Percentiles rank a stretch among this genome's conserved stretches.
Evolutionary conservation across 2,329 filamentous ascomycete species (phyloP).

Genomic region (Fusarium citri): DNA sequence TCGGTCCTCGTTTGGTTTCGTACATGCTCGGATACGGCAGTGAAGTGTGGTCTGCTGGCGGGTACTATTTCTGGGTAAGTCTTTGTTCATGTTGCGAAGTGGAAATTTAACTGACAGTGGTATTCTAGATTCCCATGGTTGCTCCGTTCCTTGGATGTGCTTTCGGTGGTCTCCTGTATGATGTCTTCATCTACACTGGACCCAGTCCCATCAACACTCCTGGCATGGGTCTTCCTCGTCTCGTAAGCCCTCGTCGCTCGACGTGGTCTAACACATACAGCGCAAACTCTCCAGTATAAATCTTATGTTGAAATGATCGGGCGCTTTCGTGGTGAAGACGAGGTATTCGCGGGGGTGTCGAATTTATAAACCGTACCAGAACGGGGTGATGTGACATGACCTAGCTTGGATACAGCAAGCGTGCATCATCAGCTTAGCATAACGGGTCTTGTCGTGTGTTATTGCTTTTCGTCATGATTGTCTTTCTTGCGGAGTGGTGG

Average conservation of each 20-base stretch:
- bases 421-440: too few species aligned
- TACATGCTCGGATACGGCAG: slow-evolving; percentile 75
- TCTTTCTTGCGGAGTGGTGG: neutral
- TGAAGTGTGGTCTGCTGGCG: slow-evolving; percentile 74
- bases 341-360: neutral
- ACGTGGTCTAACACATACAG: slow-evolving; percentile 54
- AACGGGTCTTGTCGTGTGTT: neutral
- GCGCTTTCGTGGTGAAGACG: neutral
- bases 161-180: slow-evolving; percentile 75
- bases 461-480: neutral
- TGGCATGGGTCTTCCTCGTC: slow-evolving; percentile 69
- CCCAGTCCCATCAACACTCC: slow-evolving; percentile 77
- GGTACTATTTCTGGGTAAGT: slow-evolving; percentile 78
- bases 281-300: slow-evolving; percentile 41
- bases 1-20: slow-evolving; percentile 74
- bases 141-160: slow-evolving; percentile 73
- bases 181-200: slow-evolving; percentile 76
- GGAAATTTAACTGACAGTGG: slow-evolving; percentile 4
- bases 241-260: slow-evolving; percentile 53
- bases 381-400: neutral
- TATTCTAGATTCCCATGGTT: slow-evolving; percentile 74
- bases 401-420: neutral
- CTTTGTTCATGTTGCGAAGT: neutral
- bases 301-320: accelerated
- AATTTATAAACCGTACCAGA: neutral